Base-by-base conservation (phyloP, 2,329 filamentous ascomycete species). In the Fusarium praegraminearum region DNA sequence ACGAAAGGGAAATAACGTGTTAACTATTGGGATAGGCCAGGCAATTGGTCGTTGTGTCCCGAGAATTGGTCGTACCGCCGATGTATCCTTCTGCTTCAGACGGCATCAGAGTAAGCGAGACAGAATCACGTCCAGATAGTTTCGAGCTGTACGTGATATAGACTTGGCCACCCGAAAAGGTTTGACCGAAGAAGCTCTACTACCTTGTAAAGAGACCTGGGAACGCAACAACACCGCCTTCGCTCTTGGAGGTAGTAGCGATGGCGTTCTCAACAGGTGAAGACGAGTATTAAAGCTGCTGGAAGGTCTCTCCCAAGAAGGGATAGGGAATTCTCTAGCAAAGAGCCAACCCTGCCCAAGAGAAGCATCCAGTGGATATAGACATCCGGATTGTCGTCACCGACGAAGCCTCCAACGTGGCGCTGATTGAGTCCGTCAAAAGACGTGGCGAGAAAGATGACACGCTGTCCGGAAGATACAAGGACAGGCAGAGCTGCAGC, bases 111-210 rank as follows among this genome's bases (percentile, higher is more conserved):
- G 12, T 44, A 1, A 62, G 32, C 1, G 36, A 26, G 5, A 62
- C 32, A 3, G 33, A 28, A 4, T 30, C 7, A 9, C 59, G 62
- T 5, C 40, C 33, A 12, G 33, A 11, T 2, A 57, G 59, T 12
- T 7, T 26, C 1, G 46, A 62, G 15, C 11, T 33, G 4, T 62
- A 62, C 1, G 46, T 41, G 7, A 62, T 52, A 5, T 62, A 62
- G 16, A 62, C 57, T 12, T 62, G 40, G 0, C 59, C 59, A 54
- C 41, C 46, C 2, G 41, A 41, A 18, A 22, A n/a, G 5, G 7
- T n/a, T 8, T 62, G 59, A 9, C 59, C 54, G 46, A 62, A 62
- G 35, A 41, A 2, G 35, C 50, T 15, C 35, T 28, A 15, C 50
- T 26, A 7, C 50, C 50, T 5, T 36, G 50, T 0, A 53, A 13